phyloP scores from a whole-genome alignment of 2,329 filamentous ascomycete species.

The Leptodontidium sp. region DNA sequence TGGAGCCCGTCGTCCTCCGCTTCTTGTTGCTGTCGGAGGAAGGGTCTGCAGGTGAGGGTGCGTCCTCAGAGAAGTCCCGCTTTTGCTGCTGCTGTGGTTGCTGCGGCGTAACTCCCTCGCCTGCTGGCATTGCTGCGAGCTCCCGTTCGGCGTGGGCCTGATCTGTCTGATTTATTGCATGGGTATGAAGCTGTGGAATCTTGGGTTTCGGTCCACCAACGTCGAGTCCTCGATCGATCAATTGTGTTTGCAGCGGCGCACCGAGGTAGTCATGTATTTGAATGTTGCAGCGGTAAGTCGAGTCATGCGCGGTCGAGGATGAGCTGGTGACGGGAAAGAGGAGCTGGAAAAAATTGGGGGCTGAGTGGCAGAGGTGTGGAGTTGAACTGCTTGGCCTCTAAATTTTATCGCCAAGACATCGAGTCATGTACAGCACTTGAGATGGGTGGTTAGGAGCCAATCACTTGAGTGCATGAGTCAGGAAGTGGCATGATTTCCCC shows the following conservation, averaged over 20 bases:
- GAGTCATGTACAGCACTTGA: background rate
- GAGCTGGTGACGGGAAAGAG: background rate
- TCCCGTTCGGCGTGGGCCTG: constrained; percentile 27
- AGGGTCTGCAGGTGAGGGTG: constrained; percentile 27
- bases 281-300: constrained; percentile 18
- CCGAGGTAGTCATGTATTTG: constrained; percentile 31
- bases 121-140: constrained; percentile 38
- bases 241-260: constrained; percentile 1
- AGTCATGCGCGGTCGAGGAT: constrained; percentile 28
- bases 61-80: constrained; percentile 39
- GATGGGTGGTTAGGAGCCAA: background rate
- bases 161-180: constrained; percentile 29
- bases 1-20: constrained; percentile 56
- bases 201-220: background rate
- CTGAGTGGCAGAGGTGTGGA: background rate
- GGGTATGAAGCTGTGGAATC: constrained; percentile 1
- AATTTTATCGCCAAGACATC: background rate
- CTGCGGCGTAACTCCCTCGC: constrained; percentile 28
- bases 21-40: constrained; percentile 46
- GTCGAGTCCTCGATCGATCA: background rate
- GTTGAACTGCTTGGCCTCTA: background rate
- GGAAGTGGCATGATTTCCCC: background rate
- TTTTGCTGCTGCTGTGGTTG: constrained; percentile 30
- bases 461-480: background rate
- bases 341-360: constrained; percentile 16